Base-by-base conservation (phyloP, 768 basidiomycete species). In the Brasilioporus rufonigricans region DNA sequence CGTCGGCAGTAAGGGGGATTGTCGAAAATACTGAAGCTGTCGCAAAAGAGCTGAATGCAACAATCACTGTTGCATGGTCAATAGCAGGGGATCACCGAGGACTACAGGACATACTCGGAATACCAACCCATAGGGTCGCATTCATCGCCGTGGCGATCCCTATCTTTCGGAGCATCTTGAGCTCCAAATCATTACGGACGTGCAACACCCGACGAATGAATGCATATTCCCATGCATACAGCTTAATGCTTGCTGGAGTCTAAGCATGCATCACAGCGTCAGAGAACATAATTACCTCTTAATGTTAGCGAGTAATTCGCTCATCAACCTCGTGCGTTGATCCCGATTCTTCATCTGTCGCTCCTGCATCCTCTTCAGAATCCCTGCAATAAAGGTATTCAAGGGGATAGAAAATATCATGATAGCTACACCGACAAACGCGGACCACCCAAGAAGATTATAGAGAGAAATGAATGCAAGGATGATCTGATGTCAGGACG, bases 271-370 rank as follows among this genome's bases (percentile, higher is more conserved):
- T n/a, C 16, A 13, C 7, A 8, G 0, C 4, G 11, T 19, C 4
- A 3, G 32, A 16, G 48, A 29, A 26, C 8, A 43, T 11, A 26
- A 58, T 44, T 38, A 83, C 87, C 86, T 92, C 66, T 89, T 88
- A 65, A 98, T 97, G 66, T 96, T 98, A 53, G 84, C 80, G 6
- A 98, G 75, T n/a, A 98, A 77, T 72, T 98, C 95, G 60, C 83
- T 93, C 95, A 98, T 97, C 43, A 95, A 73, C 39, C 87, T 75
- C 9, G 90, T 92, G 31, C 91, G 80, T 61, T 82, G 79, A 65
- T 95, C 94, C 56, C 93, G 82, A 70, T 89, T 92, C 71, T 93
- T 93, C 96, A 98, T 98, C 69, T 98, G 93, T 61, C 84, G 64
- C 59, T 89, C 82, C 65, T 97, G 92, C 77, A 96, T 83, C 36